Base-by-base conservation (phyloP, 495 filamentous ascomycete genomes). In the Aspergillus ellipticus region DNA sequence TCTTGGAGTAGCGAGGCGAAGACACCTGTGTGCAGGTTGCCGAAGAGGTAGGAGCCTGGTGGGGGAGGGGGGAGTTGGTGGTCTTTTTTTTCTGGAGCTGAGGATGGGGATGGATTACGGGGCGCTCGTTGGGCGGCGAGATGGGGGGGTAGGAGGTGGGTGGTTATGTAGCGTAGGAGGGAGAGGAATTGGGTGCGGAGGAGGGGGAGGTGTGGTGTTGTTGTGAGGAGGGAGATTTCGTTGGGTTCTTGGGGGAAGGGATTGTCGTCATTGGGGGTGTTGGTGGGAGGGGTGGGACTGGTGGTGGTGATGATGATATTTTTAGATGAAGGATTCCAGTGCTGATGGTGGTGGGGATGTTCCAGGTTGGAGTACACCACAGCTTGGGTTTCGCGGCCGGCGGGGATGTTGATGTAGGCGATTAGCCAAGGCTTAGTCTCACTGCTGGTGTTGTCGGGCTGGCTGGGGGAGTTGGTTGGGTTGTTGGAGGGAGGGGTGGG, bases 311-410 rank as follows among this genome's bases (percentile, higher is more conserved):
- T 51, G 42, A 22, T 46, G 16, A 9, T 49, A 13, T 22, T 42
- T 19, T 13, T 5, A n/a, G 35, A 2, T 17, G 31, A 26, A 28
- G 19, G 39, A 9, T 19, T 8, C 20, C 21, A 20, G 17, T 48
- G 17, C 29, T 5, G 21, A 43, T 58, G 35, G n/a, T 28, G 45
- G 15, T 39, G n/a, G 24, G 33, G 51, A 49, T 49, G 29, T 53
- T 21, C 17, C 42, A 45, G 17, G 21, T 21, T 45, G 13, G 16
- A 45, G 57, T 82, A 88, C 4, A 88, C 22, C 75, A 81, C 79
- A 13, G 83, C 70, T 58, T 87, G 79, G 17, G 85, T 88, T 57
- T 87, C 81, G 0, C 79, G 79, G 6, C 73, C 77, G 9, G 74
- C 64, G 29, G 75, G 74, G 22, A 86, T 69, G 65, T 89, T 83